Evolutionary conservation across 2,329 filamentous ascomycete species (phyloP), one percentile per base, ranked within the genome.

Genomic region (Magnaporthiopsis rhizophila): DNA sequence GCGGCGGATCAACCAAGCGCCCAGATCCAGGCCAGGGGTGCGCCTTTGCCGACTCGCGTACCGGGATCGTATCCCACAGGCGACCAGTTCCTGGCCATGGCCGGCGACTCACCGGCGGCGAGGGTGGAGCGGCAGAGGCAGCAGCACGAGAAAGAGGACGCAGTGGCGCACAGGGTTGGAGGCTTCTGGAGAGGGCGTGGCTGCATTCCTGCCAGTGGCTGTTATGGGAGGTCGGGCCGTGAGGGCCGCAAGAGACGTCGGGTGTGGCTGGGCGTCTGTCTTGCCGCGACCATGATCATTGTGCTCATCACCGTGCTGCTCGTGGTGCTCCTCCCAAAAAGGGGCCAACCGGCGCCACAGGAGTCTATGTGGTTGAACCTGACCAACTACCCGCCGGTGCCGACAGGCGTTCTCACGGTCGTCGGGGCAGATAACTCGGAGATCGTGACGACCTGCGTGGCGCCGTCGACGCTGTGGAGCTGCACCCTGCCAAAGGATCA

Each of bases 301-400:
- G 78, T 86, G 28, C 71, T 90, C 13, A 79, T 81, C 21, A 74
- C 89, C 28, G 78, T 85, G 1, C 77, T 92, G 13, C 83, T 82
- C 0, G 81, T 86, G 15, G 80, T 84, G 1, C 75, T 91, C 58
- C 81, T 79, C 63, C 78, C 75, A 67, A 76, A 77, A 68, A 62
- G 62, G 62, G 63, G 62, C 59, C 64, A 74, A 69, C n/a, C 69
- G 71, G 30, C 68, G 67, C 15, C 69, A n/a, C 69, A 70, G 62
- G 62, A 76, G n/a, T 80, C 79, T 1, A 79, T 80, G 62, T 97
- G 91, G 89, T 81, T 97, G 65, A 97, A 96, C 72, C 74, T 96
- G 66, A 96, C 93, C 1, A 87, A 88, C 62, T 97, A 91, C 69
- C 93, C 93, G 24, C 89, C 92, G 0, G 91, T 97, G 71, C 91